Evolutionary conservation across 495 filamentous ascomycete genomes (phyloP), one percentile per base, ranked within the genome.

Genomic region (Lichina pygmaea): DNA sequence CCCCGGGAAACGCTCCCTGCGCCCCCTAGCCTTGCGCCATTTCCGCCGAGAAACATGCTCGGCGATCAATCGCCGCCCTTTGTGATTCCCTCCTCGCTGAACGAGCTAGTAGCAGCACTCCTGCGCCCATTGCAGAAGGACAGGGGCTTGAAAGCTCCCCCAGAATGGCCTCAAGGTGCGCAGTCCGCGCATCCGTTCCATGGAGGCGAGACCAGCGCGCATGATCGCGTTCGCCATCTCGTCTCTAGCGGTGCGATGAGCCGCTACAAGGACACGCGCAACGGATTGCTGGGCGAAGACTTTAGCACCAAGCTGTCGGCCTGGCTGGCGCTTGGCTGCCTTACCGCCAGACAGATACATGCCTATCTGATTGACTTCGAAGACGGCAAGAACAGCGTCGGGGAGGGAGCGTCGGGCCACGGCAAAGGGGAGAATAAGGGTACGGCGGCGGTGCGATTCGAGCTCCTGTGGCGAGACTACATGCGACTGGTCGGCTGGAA

Each of bases 391-490:
- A 40, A 13, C 51, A 49, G 34, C 46, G 34, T 34, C 17, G 8
- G 55, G 7, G 46, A 50, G 10, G 45, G 54, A 5, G 57, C 58
- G 4, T 45, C 54, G 3, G 75, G 70, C 7, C 78, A 68, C 45
- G 75, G 71, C 8, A 60, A 71, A 17, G 78, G 77, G 4, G 71
- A 80, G 51, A 77, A 71, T 53, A 67, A 70, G 43, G 78, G 78
- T n/a, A 78, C 74, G 0, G 62, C 62, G n/a, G 61, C 57, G 5
- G 62, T 82, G 8, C 70, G 78, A 2, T 76, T 78, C 46, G 75
- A 84, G 49, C 62, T 84, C 0, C 60, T 82, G 0, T 82, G 77
- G 76, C 63, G 77, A 6, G 78, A 82, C 57, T 82, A 82, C 57
- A 80, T 82, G 68, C 63, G 73, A 0, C 66, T 84, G 10, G 75